A percentile compares a stretch with the other conserved stretches of the same genome.
phyloP scores from a whole-genome alignment of 1,139 yeast genomes.

The Nadsonia starkeyi-henricii region DNA sequence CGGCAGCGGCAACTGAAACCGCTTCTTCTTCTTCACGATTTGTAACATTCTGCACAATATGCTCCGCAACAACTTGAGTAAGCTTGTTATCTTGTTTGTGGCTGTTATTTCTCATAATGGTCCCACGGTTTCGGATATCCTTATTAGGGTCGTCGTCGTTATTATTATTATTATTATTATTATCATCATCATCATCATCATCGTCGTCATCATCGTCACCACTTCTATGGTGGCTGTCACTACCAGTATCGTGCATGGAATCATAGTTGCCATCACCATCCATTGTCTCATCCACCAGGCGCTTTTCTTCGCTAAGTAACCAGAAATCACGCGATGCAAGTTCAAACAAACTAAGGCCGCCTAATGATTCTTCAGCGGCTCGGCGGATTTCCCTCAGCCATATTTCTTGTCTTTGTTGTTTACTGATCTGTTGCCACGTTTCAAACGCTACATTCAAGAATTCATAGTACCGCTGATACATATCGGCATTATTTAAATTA shows the following conservation, averaged over 20 bases:
- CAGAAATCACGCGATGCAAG: slow-evolving; percentile 29
- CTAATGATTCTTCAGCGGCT: slow-evolving; percentile 33
- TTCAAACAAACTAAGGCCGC: slow-evolving; percentile 28
- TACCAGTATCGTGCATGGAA: background rate
- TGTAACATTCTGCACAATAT: background rate
- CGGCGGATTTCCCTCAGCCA: slow-evolving; percentile 32
- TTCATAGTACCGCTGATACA: slow-evolving; percentile 10
- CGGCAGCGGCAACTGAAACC: background rate
- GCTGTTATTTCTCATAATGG: background rate
- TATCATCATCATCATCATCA: background rate
- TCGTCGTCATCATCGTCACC: background rate
- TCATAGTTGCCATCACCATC: slow-evolving; percentile 1
- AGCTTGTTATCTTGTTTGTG: background rate
- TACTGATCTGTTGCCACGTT: slow-evolving; percentile 28
- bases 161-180: background rate
- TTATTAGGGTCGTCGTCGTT: background rate
- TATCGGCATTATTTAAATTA: slow-evolving; percentile 7
- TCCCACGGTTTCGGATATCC: no score
- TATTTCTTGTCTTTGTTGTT: slow-evolving; percentile 23
- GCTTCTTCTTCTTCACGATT: background rate
- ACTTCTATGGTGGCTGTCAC: background rate
- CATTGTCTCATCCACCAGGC: slow-evolving; percentile 10
- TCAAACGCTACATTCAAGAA: slow-evolving; percentile 31
- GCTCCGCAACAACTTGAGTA: background rate
- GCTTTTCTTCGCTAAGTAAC: slow-evolving; percentile 22